A percentile compares a stretch with the other conserved stretches of the same genome.
Evolutionary conservation across 192 early-diverging fungal species (phyloP).

Genomic region (Lunasporangiospora selenospora): DNA sequence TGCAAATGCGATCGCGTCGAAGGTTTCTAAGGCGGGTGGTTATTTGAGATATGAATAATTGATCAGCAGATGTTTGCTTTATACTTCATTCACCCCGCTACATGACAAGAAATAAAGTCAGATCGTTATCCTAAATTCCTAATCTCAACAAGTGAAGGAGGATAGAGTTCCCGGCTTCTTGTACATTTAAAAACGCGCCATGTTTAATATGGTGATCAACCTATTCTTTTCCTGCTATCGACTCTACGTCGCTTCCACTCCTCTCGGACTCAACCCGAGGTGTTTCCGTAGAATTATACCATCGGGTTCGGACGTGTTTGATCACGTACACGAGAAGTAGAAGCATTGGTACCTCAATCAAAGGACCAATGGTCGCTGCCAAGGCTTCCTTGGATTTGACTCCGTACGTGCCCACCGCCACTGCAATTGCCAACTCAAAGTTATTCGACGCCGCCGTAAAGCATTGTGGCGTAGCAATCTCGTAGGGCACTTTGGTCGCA

Average conservation of each 20-base stretch:
- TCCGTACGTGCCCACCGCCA: slow-evolving; percentile 71
- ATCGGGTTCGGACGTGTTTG: slow-evolving; percentile 21
- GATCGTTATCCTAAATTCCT: no score
- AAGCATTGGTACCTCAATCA: slow-evolving; percentile 77
- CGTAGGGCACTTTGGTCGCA: slow-evolving; percentile 50
- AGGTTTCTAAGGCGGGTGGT: no score
- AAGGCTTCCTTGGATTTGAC: slow-evolving; percentile 68
- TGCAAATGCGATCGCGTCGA: no score
- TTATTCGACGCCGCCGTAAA: slow-evolving; percentile 76
- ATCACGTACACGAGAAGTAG: slow-evolving; percentile 59
- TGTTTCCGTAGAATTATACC: not conserved
- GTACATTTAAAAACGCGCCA: no score
- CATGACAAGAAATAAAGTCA: no score
- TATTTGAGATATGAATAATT: no score
- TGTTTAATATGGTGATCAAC: no score
- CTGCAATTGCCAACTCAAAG: slow-evolving; percentile 80
- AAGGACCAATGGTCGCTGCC: slow-evolving; percentile 68
- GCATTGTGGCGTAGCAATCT: slow-evolving; percentile 57
- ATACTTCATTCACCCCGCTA: no score
- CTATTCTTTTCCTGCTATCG: no score
- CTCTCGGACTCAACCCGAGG: not conserved
- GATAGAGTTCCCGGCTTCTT: no score
- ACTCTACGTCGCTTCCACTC: not conserved
- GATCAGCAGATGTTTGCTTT: no score
- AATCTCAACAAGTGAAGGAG: no score